Percentiles rank a stretch among this genome's conserved stretches.
phyloP scores from a whole-genome alignment of 139 green algal genomes.

The Ulvella scutata region DNA sequence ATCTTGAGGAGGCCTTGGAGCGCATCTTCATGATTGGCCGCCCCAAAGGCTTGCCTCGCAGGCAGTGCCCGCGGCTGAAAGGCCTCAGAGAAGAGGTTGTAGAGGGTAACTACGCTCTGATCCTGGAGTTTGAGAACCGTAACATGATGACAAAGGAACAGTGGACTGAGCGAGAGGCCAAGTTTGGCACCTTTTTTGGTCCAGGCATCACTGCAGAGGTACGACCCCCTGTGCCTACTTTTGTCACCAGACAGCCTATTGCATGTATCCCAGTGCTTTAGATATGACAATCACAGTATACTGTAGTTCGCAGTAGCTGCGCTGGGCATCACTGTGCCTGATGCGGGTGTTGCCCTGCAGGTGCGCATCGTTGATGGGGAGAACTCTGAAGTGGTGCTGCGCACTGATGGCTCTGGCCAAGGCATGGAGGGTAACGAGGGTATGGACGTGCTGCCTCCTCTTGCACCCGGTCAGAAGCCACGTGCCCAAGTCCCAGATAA shows the following conservation, averaged over 20 bases:
- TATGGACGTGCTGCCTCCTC: slow-evolving; percentile 76
- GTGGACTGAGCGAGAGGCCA: slow-evolving; percentile 50
- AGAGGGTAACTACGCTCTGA: slow-evolving; percentile 46
- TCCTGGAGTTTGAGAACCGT: slow-evolving; percentile 64
- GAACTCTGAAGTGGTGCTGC: slow-evolving; percentile 57
- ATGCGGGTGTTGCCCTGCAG: not conserved
- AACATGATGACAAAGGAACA: slow-evolving; percentile 29
- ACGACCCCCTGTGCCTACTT: not conserved
- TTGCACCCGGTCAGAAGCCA: slow-evolving; percentile 69
- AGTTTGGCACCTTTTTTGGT: slow-evolving; percentile 87
- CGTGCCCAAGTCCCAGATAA: too few relatives aligned
- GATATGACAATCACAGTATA: too few relatives aligned
- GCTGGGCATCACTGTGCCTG: too few relatives aligned
- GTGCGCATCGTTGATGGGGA: slow-evolving; percentile 17
- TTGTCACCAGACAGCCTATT: not conserved
- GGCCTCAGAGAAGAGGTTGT: slow-evolving; percentile 71
- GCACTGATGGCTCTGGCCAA: slow-evolving; percentile 52
- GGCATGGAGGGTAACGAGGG: slow-evolving; percentile 44
- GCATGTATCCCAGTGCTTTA: too few relatives aligned
- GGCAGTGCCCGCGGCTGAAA: slow-evolving; percentile 35
- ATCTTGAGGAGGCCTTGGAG: slow-evolving; percentile 90
- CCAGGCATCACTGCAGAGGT: slow-evolving; percentile 50
- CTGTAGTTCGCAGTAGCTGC: too few relatives aligned
- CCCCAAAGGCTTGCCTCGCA: slow-evolving; percentile 42
- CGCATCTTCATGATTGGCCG: slow-evolving; percentile 75